phyloP scores from a whole-genome alignment of 192 early-diverging fungal genomes.

The Backusella luteola region DNA sequence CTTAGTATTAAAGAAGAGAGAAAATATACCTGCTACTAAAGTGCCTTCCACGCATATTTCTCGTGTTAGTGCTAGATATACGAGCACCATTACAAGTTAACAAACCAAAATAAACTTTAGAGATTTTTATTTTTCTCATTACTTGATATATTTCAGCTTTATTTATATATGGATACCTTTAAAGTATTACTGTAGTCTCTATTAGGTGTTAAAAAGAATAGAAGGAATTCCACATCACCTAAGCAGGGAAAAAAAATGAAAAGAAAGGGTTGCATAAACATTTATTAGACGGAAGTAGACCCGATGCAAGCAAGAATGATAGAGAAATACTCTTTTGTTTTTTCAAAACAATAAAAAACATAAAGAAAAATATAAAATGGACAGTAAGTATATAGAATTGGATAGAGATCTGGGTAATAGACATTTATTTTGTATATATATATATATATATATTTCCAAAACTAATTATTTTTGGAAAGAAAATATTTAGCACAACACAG shows the following conservation, averaged over 20 bases:
- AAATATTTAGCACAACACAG: conserved; percentile 2
- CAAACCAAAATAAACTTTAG: neutral
- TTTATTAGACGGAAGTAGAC: neutral
- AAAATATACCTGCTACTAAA: neutral
- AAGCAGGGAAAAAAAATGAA: neutral
- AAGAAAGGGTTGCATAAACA: neutral
- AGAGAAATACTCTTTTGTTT: neutral
- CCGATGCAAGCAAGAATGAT: neutral
- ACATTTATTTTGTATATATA: conserved; percentile 7
- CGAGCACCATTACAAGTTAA: neutral
- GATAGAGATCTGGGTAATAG: neutral
- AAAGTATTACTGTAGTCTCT: neutral
- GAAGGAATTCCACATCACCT: neutral
- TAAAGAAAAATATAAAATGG: neutral
- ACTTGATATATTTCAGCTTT: neutral
- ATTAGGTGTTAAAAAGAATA: neutral
- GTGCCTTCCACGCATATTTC: neutral
- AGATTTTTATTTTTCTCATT: neutral
- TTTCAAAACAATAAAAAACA: neutral
- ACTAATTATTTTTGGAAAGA: neutral
- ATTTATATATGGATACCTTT: neutral
- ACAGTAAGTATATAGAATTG: neutral
- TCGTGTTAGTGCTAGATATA: neutral
- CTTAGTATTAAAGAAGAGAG: neutral
- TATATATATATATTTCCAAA: conserved; percentile 4